Evolutionary conservation across 345 rosid species (phyloP).

Genomic region (Aethionema arabicum): DNA sequence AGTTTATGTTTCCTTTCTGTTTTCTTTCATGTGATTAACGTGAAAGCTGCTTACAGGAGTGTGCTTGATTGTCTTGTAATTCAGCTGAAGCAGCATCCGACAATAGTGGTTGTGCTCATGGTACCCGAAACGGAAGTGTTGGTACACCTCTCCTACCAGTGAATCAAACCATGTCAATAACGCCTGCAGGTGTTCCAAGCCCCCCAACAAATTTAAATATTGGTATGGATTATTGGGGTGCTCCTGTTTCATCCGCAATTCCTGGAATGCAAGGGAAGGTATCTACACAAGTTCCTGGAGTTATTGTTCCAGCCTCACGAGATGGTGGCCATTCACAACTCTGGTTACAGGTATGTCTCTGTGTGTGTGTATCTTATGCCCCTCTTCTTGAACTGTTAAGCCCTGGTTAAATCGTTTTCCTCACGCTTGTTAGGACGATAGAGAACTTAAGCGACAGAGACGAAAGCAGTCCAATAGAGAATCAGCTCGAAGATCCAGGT

Average conservation of each 20-base stretch:
- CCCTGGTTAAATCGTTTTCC: not conserved
- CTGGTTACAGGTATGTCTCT: conserved; percentile 85
- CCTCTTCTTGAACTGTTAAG: not conserved
- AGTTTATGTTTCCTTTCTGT: conserved; percentile 18
- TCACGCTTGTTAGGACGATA: conserved; percentile 63
- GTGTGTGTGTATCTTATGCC: conserved; percentile 2
- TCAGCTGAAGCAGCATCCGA: conserved; percentile 65
- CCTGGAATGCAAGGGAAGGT: conserved; percentile 73
- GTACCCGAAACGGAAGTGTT: conserved; percentile 65
- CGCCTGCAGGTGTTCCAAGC: conserved; percentile 73
- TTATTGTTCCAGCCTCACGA: conserved; percentile 60
- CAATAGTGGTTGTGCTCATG: conserved; percentile 68
- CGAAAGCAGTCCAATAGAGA: conserved; percentile 99
- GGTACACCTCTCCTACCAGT: conserved; percentile 46
- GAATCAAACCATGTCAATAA: conserved; percentile 52
- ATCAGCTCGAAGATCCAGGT: conserved; percentile 93
- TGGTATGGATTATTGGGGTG: conserved; percentile 99
- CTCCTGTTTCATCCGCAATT: conserved; percentile 57
- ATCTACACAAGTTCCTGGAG: conserved; percentile 67
- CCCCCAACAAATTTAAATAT: conserved; percentile 92
- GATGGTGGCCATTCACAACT: conserved; percentile 70
- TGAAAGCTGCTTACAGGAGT: conserved; percentile 24
- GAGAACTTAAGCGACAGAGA: conserved; percentile 91
- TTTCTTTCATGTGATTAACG: conserved; percentile 9
- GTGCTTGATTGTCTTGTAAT: conserved; percentile 31